Evolutionary conservation across 2,329 filamentous ascomycete species (phyloP), one percentile per base, ranked within the genome.

Genomic region (Aureobasidium sp.): DNA sequence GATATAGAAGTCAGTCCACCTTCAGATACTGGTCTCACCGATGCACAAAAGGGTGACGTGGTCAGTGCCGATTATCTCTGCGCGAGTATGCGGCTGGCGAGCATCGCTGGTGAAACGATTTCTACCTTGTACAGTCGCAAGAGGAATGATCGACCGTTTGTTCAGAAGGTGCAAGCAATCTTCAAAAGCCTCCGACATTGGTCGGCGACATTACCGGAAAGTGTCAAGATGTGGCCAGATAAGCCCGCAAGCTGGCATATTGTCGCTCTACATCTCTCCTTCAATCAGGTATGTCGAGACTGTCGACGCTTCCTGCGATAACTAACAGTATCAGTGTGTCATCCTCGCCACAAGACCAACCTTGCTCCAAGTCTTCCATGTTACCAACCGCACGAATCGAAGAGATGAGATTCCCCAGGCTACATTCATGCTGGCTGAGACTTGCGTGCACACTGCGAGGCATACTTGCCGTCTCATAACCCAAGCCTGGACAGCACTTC

Each of bases 401-500:
- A 37, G 6, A 40, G 60, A 49, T 45, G 40, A 39, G 61, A 66
- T 40, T 60, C 66, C 47, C 14, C 54, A 54, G 47, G 29, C 48
- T 35, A 52, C 58, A 11, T 44, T 60, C 27, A 61, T 50, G 39
- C 60, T 64, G 6, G 60, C 63, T 1, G 60, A 62, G 56, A 76
- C 78, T 0, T 80, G 78, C 57, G 73, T 79, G 0, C 72, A 75
- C 15, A 78, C 77, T 29, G 77, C 78, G 0, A 73, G 76, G 0
- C 76, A 80, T 37, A 79, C 78, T 0, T 73, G 73, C 44, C 71
- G 72, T 0, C 68, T 80, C 0, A 68, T 81, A 0, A 76, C 73
- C 1, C 72, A 78, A 11, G 72, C 72, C 9, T 81, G 78, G 78
- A 75, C 78, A 2, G 74, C 76, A 0, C 78, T 80, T 60, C 69